These are phyloP conservation scores for Ustilago crameri DNA, from an alignment of 1,284 basidiomycete genomes.

Conservation along the genomic window DNA sequence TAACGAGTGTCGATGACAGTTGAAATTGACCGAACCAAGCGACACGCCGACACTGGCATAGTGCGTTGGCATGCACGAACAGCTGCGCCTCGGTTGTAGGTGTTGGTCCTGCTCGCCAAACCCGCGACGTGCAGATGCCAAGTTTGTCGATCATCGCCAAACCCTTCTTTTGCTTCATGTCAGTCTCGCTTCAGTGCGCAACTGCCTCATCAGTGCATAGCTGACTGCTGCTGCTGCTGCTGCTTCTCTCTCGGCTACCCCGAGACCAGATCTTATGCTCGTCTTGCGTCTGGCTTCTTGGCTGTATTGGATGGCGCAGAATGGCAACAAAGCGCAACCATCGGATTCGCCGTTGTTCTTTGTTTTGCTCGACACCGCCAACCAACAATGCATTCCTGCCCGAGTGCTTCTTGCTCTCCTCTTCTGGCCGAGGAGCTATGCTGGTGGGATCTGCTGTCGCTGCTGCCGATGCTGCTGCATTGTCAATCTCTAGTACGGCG, in stretches of 20 bases:
- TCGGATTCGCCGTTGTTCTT: not conserved
- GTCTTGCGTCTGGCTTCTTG: not conserved
- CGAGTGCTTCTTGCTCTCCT: constrained; percentile 3
- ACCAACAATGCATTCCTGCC: constrained; percentile 6
- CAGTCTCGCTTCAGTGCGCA: not conserved
- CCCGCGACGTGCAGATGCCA: constrained; percentile 23
- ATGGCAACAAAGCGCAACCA: too few species aligned
- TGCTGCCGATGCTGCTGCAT: too few species aligned
- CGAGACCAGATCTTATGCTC: not conserved
- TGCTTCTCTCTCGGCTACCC: constrained; percentile 3
- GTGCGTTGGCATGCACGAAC: constrained; percentile 17
- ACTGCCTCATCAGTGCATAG: too few species aligned
- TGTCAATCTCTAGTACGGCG: too few species aligned
- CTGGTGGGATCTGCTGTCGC: too few species aligned
- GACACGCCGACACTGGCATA: constrained; percentile 6
- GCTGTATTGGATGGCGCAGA: too few species aligned
- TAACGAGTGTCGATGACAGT: not conserved
- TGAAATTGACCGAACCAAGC: not conserved
- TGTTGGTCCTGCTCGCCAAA: constrained; percentile 1
- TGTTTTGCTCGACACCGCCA: constrained; percentile 14
- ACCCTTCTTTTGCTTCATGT: not conserved
- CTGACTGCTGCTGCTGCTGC: not conserved
- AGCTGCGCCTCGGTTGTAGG: constrained; percentile 34
- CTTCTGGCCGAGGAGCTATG: too few species aligned
- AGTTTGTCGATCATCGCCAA: constrained; percentile 42